A percentile compares a stretch with the other conserved stretches of the same genome.
Evolutionary conservation across 2,329 filamentous ascomycete genomes (phyloP).

Genomic region (Tolypocladium nubicola): DNA sequence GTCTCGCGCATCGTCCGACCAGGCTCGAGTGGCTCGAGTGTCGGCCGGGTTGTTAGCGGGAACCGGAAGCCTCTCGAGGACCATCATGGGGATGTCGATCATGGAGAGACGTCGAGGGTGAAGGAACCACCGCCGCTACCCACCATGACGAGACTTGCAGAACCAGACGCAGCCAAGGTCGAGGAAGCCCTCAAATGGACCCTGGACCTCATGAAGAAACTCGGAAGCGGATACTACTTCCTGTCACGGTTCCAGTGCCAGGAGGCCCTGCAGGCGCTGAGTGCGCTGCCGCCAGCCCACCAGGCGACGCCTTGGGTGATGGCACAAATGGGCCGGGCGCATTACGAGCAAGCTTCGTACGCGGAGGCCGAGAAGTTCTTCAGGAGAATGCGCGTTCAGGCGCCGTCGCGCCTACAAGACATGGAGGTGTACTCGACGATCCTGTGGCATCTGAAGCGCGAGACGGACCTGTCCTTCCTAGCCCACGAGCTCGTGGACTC

Average conservation of each 20-base stretch:
- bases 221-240: conserved; percentile 70
- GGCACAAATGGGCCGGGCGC: conserved; percentile 77
- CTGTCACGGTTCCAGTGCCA: conserved; percentile 70
- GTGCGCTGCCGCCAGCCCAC: conserved; percentile 59
- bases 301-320: conserved; percentile 91
- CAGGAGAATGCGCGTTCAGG: conserved; percentile 63
- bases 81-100: conserved; percentile 54
- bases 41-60: conserved; percentile 80
- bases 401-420: conserved; percentile 76
- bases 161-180: conserved; percentile 50
- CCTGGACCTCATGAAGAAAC: conserved; percentile 69
- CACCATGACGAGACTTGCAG: conserved; percentile 26
- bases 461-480: conserved; percentile 83
- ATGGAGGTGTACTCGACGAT: conserved; percentile 98
- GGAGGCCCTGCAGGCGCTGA: conserved; percentile 66
- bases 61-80: conserved; percentile 69
- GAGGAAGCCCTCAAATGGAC: conserved; percentile 69
- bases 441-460: conserved; percentile 95
- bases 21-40: conserved; percentile 55
- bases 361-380: conserved; percentile 81
- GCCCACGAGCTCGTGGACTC: conserved; percentile 83
- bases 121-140: conserved; percentile 31
- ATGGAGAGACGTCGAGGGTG: conserved; percentile 44
- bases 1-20: conserved; percentile 56
- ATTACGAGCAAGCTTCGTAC: conserved; percentile 86